Evolutionary conservation across 108 stramenopile species (phyloP).

Genomic region (Discostella stelligeroides): DNA sequence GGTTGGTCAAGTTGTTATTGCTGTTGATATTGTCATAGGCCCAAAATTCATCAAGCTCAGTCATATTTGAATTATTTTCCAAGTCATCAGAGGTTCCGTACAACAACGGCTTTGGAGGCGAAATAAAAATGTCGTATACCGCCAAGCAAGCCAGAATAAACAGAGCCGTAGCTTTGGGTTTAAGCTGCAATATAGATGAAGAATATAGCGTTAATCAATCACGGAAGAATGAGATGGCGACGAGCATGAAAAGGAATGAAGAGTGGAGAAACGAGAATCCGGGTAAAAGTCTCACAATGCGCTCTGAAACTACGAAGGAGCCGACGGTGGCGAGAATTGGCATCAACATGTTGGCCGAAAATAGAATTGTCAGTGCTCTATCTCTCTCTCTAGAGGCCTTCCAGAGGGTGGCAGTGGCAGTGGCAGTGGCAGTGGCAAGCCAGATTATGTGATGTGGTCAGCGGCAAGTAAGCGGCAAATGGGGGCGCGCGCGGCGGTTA

Average conservation of each 20-base stretch:
- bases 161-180: constrained; percentile 51
- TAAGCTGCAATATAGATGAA: constrained; percentile 20
- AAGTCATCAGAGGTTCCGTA: too few relatives aligned
- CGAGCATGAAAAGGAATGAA: too few relatives aligned
- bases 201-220: not conserved
- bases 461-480: too few relatives aligned
- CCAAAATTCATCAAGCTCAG: constrained; percentile 25
- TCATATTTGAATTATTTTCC: not conserved
- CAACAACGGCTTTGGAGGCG: constrained; percentile 40
- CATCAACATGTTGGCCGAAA: constrained; percentile 45
- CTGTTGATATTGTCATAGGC: constrained; percentile 10
- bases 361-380: too few relatives aligned
- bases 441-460: too few relatives aligned
- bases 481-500: too few relatives aligned
- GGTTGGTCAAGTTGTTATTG: too few relatives aligned
- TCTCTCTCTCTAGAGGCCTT: not conserved
- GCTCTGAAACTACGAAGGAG: constrained; percentile 56
- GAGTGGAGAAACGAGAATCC: too few relatives aligned
- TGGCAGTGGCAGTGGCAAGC: too few relatives aligned
- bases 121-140: constrained; percentile 44
- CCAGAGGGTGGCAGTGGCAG: not conserved
- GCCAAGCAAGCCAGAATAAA: constrained; percentile 42
- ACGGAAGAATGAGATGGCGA: not conserved
- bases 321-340: constrained; percentile 55
- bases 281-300: constrained; percentile 28